Evolutionary conservation across 139 green algal genomes (phyloP).

Genomic region (Volvox reticuliferus): DNA sequence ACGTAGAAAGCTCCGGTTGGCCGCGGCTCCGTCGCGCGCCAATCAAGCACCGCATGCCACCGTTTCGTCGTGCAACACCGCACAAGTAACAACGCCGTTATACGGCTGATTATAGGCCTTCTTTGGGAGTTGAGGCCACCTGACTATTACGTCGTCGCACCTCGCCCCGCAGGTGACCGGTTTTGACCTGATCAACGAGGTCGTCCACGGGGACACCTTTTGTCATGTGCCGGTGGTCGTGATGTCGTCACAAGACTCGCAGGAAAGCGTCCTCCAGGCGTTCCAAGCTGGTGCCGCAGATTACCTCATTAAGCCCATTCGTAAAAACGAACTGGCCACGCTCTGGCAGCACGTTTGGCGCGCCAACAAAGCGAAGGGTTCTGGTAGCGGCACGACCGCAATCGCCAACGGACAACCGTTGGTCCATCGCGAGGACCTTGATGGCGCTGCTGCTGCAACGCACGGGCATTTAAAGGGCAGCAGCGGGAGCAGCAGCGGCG

Average conservation of each 20-base stretch:
- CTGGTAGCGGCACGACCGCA: neutral
- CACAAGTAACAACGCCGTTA: too few species aligned
- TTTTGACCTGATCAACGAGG: conserved; percentile 55
- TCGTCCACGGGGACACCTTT: conserved; percentile 33
- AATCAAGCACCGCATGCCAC: too few species aligned
- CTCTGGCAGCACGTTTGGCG: conserved; percentile 77
- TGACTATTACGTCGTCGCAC: too few species aligned
- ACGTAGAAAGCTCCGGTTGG: too few species aligned
- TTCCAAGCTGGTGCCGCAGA: conserved; percentile 74
- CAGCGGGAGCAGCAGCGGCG: conserved; percentile 44
- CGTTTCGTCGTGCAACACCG: too few species aligned
- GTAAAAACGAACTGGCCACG: conserved; percentile 81
- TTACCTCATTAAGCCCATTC: conserved; percentile 86
- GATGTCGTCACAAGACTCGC: conserved; percentile 51
- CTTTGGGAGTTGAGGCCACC: too few species aligned
- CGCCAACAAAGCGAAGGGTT: conserved; percentile 38
- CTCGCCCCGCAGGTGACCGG: conserved; percentile 43
- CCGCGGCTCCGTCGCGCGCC: too few species aligned
- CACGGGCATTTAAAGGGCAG: conserved; percentile 6
- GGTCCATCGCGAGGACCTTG: too few species aligned
- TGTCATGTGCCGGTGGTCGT: conserved; percentile 53
- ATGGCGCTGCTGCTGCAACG: neutral
- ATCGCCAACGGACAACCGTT: neutral
- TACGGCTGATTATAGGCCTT: too few species aligned
- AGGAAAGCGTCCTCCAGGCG: conserved; percentile 55